Conservation (phyloP, 352 stramenopile genomes). For the Phytophthora hybrid region DNA sequence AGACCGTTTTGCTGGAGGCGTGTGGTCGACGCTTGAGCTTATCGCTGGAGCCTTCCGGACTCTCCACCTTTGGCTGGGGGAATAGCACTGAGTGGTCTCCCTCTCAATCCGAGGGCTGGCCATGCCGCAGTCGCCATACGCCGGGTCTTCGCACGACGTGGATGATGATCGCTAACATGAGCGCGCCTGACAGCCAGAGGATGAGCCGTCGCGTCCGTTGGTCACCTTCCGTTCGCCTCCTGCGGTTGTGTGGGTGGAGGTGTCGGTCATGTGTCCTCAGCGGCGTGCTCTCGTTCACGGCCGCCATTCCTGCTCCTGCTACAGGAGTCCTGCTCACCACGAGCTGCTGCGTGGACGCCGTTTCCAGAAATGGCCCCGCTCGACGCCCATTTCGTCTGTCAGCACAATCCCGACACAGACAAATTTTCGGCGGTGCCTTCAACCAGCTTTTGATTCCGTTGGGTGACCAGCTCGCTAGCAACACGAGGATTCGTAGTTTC, state of each 20-base stretch:
- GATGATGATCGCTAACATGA: constrained; percentile 38
- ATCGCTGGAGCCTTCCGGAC: not conserved
- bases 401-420: constrained; percentile 1
- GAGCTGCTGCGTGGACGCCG: not conserved
- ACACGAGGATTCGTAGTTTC: constrained; percentile 15
- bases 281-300: constrained; percentile 27
- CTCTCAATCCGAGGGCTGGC: constrained; percentile 13
- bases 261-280: constrained; percentile 30
- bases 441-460: constrained; percentile 25
- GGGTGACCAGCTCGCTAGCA: constrained; percentile 4
- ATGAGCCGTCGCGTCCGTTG: constrained; percentile 3
- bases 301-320: constrained; percentile 11
- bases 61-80: not conserved
- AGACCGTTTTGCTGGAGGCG: not conserved
- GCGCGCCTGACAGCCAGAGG: constrained; percentile 10
- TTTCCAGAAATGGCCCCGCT: constrained; percentile 51
- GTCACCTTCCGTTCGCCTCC: constrained; percentile 8
- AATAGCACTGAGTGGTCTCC: not conserved
- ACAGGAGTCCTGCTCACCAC: no score
- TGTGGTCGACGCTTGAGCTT: not conserved
- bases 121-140: constrained; percentile 15
- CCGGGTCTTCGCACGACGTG: constrained; percentile 18
- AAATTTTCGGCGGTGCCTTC: constrained; percentile 19
- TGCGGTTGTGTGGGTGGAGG: constrained; percentile 24
- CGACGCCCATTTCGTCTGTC: not conserved